Evolutionary conservation across 2,329 filamentous ascomycete species (phyloP).

Genomic region (Fusarium torulosum): DNA sequence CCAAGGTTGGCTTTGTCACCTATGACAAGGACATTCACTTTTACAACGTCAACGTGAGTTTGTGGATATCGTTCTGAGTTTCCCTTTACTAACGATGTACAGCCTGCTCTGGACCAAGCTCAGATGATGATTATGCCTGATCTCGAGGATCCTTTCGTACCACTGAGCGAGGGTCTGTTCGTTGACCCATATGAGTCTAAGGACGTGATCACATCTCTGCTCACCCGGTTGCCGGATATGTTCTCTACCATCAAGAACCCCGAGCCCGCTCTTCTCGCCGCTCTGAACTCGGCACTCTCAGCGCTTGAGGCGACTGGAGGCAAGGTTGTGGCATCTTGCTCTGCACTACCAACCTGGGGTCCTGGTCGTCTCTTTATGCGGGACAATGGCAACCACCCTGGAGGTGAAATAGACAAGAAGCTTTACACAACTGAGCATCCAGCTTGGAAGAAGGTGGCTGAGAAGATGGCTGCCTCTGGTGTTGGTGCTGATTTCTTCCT

Average conservation of each 20-base stretch:
- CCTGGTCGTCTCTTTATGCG: constrained; percentile 87
- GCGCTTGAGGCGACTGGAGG: constrained; percentile 89
- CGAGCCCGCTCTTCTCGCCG: constrained; percentile 87
- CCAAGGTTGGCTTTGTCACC: constrained; percentile 94
- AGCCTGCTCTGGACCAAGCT: constrained; percentile 83
- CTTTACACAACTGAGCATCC: constrained; percentile 91
- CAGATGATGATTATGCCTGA: constrained; percentile 99
- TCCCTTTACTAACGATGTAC: constrained; percentile 32
- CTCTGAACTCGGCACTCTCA: constrained; percentile 84
- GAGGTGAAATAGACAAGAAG: constrained; percentile 91
- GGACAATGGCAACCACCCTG: constrained; percentile 87
- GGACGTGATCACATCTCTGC: constrained; percentile 86
- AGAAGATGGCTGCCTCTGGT: constrained; percentile 88
- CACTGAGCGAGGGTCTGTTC: constrained; percentile 90
- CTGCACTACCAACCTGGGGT: constrained; percentile 91
- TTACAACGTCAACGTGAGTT: constrained; percentile 88
- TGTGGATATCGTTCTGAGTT: background rate
- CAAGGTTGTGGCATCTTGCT: constrained; percentile 89
- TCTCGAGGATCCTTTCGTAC: constrained; percentile 95
- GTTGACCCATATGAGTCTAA: constrained; percentile 94
- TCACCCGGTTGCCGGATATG: constrained; percentile 84
- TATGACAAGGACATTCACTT: constrained; percentile 98
- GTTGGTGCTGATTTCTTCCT: constrained; percentile 96
- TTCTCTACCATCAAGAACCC: constrained; percentile 91
- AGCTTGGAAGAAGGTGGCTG: constrained; percentile 85